Evolutionary conservation across 768 basidiomycete genomes (phyloP).

Genomic region (Russula compacta): DNA sequence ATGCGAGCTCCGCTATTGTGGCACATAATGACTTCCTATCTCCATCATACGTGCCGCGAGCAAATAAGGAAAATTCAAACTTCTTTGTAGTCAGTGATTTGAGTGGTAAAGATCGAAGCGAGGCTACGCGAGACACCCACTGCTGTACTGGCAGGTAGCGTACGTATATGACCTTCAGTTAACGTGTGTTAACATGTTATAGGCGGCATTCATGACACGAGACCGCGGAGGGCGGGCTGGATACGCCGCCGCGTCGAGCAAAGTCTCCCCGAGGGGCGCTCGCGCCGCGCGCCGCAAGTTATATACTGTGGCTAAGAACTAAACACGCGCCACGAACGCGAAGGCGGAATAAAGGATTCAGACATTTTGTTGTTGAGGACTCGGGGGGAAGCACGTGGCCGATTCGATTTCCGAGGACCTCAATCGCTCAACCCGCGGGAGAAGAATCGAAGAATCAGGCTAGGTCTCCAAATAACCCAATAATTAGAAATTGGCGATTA

Average conservation of each 20-base stretch:
- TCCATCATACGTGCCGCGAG: not conserved
- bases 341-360: no score
- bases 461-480: no score
- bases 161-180: no score
- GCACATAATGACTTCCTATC: no score
- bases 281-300: not conserved
- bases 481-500: no score
- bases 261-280: not conserved
- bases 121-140: not conserved
- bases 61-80: not conserved
- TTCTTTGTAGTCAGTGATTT: no score
- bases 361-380: not conserved
- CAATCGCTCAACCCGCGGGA: not conserved
- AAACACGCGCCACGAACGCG: not conserved
- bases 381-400: not conserved
- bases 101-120: not conserved
- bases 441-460: no score
- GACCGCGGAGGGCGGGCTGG: constrained; percentile 11
- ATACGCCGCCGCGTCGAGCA: constrained; percentile 1
- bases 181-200: no score
- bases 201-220: not conserved
- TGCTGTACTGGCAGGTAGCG: not conserved
- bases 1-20: no score
- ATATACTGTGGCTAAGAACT: not conserved
- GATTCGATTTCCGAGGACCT: not conserved